A percentile compares a stretch with the other conserved stretches of the same genome.
Evolutionary conservation across 2,329 filamentous ascomycete genomes (phyloP).

Genomic region (Ceratocystis cubensis): DNA sequence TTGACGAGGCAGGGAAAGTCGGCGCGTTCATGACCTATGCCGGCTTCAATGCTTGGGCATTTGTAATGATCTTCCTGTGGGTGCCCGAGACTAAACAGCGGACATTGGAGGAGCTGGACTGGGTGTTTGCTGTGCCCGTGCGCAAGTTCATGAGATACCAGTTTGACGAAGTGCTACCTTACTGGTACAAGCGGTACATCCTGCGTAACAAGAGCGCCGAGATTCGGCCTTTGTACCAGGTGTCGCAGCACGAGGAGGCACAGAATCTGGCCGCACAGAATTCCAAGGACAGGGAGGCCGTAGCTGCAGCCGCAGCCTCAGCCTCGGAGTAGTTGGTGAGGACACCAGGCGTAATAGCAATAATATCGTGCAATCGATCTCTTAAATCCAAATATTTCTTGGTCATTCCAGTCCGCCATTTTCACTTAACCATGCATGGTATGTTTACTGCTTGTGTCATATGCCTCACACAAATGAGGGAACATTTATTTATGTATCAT

Average conservation of each 20-base stretch:
- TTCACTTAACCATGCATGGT: too few species aligned
- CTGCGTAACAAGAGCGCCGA: slow-evolving; percentile 19
- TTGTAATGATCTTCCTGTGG: slow-evolving; percentile 44
- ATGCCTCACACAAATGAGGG: too few species aligned
- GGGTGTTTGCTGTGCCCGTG: slow-evolving; percentile 35
- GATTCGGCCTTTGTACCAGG: slow-evolving; percentile 19
- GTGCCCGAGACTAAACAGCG: slow-evolving; percentile 48
- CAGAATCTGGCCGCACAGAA: neutral
- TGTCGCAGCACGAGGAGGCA: slow-evolving; percentile 15
- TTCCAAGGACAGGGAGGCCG: neutral
- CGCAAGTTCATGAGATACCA: slow-evolving; percentile 33
- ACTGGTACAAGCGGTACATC: slow-evolving; percentile 29
- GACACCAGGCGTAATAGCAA: too few species aligned
- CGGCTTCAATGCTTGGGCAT: slow-evolving; percentile 41
- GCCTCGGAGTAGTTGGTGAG: too few species aligned
- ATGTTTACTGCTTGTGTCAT: too few species aligned
- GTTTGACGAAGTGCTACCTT: slow-evolving; percentile 29
- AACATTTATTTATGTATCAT: neutral
- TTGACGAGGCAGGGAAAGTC: slow-evolving; percentile 24
- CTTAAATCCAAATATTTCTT: too few species aligned
- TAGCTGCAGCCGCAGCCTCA: neutral
- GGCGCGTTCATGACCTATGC: slow-evolving; percentile 41
- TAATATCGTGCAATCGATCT: too few species aligned
- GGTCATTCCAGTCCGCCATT: too few species aligned
- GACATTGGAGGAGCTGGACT: slow-evolving; percentile 40